Base-by-base conservation (phyloP, 495 filamentous ascomycete species). In the Penicillium salamii region DNA sequence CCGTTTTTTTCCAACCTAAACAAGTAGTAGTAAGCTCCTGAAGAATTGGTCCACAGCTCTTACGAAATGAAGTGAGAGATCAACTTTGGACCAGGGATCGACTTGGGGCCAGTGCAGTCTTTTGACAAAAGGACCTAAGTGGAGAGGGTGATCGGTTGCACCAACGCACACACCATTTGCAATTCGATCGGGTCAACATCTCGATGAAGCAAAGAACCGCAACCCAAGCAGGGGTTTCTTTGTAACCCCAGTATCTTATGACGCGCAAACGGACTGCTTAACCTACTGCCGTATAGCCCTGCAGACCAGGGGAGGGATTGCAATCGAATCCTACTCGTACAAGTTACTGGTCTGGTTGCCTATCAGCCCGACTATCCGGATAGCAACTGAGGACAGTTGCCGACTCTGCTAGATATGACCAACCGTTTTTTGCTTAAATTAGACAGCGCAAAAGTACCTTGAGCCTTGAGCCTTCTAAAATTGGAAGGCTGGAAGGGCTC, bases 71-170 rank as follows among this genome's bases (percentile, higher is more conserved):
- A 26, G 49, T 15, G 28, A 5, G 21, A 19, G 55, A 62, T 56
- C 49, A 45, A 32, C 50, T 40, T 38, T 50, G 32, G 9, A n/a
- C n/a, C n/a, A n/a, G n/a, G n/a, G 55, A 62, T 56, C 49, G 42
- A 32, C 50, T 42, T 5, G 20, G 14, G 19, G 7, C 23, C 23
- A 26, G 23, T 26, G 23, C 42, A 20, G 26, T 11, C 19, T 45
- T 36, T n/a, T 36, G 29, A 32, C 5, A 36, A 36, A 36, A 36
- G 14, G n/a, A 19, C 34, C 17, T 36, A 14, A 18, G 17, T 36
- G 17, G 34, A 15, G 6, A 15, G 14, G 34, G 34, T 46, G 3
- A 19, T 19, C 34, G 14, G 34, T 47, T 37, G 36, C 33, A 47
- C 34, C 24, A 9, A 17, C 26, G 15, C 12, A 29, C 31, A 12